Conservation (phyloP, 2,329 filamentous ascomycete genomes). For the Colletotrichum lentis region DNA sequence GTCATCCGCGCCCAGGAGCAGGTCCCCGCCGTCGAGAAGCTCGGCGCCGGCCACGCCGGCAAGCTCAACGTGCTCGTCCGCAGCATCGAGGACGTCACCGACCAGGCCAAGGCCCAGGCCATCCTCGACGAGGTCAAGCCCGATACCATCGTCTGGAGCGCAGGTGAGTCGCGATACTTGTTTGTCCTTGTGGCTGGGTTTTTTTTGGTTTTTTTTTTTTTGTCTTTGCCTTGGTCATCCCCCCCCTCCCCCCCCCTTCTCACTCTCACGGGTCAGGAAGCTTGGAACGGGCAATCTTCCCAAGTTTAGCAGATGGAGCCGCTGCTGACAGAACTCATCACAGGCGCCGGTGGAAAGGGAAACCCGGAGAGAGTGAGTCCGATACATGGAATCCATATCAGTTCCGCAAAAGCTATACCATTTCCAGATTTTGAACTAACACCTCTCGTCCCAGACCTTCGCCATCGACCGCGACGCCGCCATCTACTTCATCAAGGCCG, state of each 20-base stretch:
- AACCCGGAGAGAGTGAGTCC: constrained; percentile 56
- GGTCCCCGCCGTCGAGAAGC: constrained; percentile 67
- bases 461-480: constrained; percentile 71
- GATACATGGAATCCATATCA: constrained; percentile 4
- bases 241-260: too few species aligned
- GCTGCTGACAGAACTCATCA: constrained; percentile 33
- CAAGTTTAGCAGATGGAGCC: not conserved
- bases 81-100: constrained; percentile 75
- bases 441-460: constrained; percentile 59
- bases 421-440: too few species aligned
- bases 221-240: not conserved
- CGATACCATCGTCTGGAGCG: constrained; percentile 74
- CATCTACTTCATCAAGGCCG: constrained; percentile 67
- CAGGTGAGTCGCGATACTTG: constrained; percentile 56
- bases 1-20: constrained; percentile 79
- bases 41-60: constrained; percentile 66
- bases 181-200: too few species aligned
- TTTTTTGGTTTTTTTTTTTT: not conserved
- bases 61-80: constrained; percentile 74
- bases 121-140: constrained; percentile 69
- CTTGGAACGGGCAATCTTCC: not conserved
- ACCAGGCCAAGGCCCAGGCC: constrained; percentile 65
- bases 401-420: too few species aligned
- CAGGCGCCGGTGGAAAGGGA: constrained; percentile 68
- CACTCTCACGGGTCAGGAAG: constrained; percentile 1